Percentiles rank a stretch among this genome's conserved stretches.
Evolutionary conservation across 108 stramenopile species (phyloP).

Genomic region (Cyclotella baltica): DNA sequence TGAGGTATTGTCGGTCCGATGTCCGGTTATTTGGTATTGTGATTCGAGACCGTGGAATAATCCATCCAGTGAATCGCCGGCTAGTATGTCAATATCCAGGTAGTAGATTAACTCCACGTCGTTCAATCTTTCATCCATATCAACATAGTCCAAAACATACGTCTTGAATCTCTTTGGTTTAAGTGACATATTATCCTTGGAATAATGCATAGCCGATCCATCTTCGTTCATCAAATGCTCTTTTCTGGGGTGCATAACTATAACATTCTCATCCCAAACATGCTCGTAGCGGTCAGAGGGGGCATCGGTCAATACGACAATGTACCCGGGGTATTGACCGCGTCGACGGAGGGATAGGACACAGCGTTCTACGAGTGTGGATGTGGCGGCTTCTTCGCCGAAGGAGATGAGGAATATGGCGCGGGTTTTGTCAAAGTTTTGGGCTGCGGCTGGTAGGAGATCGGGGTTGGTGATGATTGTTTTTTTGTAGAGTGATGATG

Average conservation of each 20-base stretch:
- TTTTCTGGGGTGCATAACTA: constrained; percentile 55
- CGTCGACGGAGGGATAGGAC: constrained; percentile 55
- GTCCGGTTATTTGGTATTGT: constrained; percentile 10
- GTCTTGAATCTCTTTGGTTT: constrained; percentile 63
- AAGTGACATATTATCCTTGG: constrained; percentile 37
- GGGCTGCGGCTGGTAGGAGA: not conserved
- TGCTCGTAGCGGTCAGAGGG: constrained; percentile 43
- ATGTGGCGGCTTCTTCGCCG: constrained; percentile 53
- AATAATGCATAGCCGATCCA: constrained; percentile 33
- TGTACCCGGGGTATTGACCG: constrained; percentile 45
- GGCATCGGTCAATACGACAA: constrained; percentile 58
- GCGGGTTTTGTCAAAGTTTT: constrained; percentile 22
- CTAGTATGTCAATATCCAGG: constrained; percentile 63
- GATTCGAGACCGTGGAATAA: constrained; percentile 32
- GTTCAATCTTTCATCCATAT: constrained; percentile 38
- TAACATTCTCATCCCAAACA: constrained; percentile 48
- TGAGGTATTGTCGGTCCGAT: constrained; percentile 21
- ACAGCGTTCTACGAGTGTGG: constrained; percentile 58
- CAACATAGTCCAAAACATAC: constrained; percentile 55
- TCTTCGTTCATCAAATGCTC: constrained; percentile 45
- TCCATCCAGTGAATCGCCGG: constrained; percentile 33
- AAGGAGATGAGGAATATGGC: constrained; percentile 59
- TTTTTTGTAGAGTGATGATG: not conserved
- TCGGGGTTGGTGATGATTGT: not conserved
- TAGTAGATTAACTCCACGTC: constrained; percentile 53